These are phyloP conservation scores for Lasiosphaeria miniovina DNA, from an alignment of 495 filamentous ascomycete species.

Conservation along the genomic window DNA sequence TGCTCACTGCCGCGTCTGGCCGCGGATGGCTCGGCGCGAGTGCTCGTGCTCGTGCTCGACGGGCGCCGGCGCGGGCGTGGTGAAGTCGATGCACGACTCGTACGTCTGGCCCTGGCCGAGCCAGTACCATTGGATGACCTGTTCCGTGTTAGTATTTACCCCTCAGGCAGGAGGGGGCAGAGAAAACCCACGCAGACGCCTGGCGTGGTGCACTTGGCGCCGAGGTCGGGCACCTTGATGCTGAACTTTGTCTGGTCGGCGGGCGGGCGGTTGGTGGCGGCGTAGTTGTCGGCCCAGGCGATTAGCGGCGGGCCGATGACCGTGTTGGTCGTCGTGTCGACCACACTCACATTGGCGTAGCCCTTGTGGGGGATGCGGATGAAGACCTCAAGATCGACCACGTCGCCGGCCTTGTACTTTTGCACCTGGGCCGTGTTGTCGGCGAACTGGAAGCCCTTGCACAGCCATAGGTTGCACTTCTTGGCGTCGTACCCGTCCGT, in stretches of 20 bases:
- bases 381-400: conserved; percentile 55
- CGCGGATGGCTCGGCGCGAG: not conserved
- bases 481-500: conserved; percentile 57
- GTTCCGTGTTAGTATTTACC: conserved; percentile 11
- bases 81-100: conserved; percentile 71
- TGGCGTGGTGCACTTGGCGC: conserved; percentile 52
- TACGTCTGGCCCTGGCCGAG: conserved; percentile 67
- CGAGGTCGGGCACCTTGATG: conserved; percentile 62
- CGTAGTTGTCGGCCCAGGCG: conserved; percentile 49
- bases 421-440: conserved; percentile 68
- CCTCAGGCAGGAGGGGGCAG: not conserved
- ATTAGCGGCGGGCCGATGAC: conserved; percentile 56
- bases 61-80: conserved; percentile 30
- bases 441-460: conserved; percentile 69
- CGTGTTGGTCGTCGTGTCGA: conserved; percentile 58
- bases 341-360: conserved; percentile 66
- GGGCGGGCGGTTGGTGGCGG: conserved; percentile 52
- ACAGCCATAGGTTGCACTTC: conserved; percentile 64
- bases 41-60: not conserved
- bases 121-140: conserved; percentile 70
- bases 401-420: conserved; percentile 57
- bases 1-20: conserved; percentile 7
- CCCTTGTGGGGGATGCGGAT: conserved; percentile 65
- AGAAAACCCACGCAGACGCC: conserved; percentile 54
- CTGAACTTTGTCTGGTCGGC: conserved; percentile 61